A percentile compares a stretch with the other conserved stretches of the same genome.
These are phyloP conservation scores for Kluyveromyces dobzhanskii DNA, from an alignment of 805 yeast species.

Conservation along the genomic window DNA sequence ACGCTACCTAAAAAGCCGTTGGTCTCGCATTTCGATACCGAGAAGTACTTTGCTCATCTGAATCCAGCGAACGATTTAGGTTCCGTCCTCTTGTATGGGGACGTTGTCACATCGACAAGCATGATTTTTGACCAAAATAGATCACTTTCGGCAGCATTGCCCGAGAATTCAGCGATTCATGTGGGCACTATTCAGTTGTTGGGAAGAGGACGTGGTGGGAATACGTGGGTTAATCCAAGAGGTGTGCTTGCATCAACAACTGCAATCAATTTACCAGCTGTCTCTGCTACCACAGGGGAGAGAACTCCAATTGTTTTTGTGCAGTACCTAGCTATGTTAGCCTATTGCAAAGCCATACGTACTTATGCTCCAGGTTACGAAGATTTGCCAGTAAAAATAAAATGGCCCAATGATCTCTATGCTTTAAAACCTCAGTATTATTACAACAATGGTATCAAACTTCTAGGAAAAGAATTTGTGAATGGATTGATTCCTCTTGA, in stretches of 20 bases:
- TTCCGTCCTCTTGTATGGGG: conserved; percentile 62
- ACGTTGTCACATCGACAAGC: conserved; percentile 84
- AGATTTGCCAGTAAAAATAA: conserved; percentile 69
- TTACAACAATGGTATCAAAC: conserved; percentile 19
- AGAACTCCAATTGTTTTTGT: conserved; percentile 66
- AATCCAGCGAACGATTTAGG: conserved; percentile 43
- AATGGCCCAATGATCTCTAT: conserved; percentile 97
- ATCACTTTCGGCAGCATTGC: conserved; percentile 43
- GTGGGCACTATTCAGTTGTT: conserved; percentile 79
- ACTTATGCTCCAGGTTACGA: conserved; percentile 56
- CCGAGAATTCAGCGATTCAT: conserved; percentile 22
- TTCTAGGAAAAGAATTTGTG: conserved; percentile 16
- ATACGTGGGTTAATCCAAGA: conserved; percentile 88
- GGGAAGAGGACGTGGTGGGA: conserved; percentile 93
- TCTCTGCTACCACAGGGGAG: conserved; percentile 36
- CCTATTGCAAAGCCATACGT: conserved; percentile 69
- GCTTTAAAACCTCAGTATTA: conserved; percentile 58
- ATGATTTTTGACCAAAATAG: conserved; percentile 70
- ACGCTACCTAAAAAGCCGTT: conserved; percentile 40
- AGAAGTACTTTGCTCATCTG: conserved; percentile 38
- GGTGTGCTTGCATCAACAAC: conserved; percentile 85
- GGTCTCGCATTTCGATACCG: conserved; percentile 70
- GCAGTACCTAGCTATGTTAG: conserved; percentile 79
- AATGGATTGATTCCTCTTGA: conserved; percentile 33
- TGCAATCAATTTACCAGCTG: conserved; percentile 43